phyloP scores from a whole-genome alignment of 495 filamentous ascomycete species.

The Immersiella caudata region DNA sequence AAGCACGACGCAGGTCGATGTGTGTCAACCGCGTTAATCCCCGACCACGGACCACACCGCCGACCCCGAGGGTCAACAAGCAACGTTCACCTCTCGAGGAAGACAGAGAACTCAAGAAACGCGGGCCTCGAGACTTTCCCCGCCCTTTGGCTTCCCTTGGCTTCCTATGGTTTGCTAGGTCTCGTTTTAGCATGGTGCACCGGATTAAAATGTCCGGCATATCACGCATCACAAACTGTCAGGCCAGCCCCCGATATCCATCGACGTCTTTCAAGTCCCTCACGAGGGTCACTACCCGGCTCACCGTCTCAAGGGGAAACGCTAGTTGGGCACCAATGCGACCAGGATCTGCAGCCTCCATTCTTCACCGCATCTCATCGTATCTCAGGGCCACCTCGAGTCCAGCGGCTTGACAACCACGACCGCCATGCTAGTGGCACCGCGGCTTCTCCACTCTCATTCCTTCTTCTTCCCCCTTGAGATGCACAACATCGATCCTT shows the following conservation, averaged over 20 bases:
- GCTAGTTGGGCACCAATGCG: slow-evolving; percentile 23
- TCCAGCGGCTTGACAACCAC: slow-evolving; percentile 14
- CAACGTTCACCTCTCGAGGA: not conserved
- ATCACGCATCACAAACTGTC: slow-evolving; percentile 15
- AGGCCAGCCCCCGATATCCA: slow-evolving; percentile 23
- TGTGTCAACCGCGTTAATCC: slow-evolving; percentile 16
- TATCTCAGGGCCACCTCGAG: slow-evolving; percentile 6
- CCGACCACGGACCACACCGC: slow-evolving; percentile 1
- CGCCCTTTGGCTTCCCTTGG: not conserved
- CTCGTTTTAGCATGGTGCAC: slow-evolving; percentile 17
- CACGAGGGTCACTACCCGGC: slow-evolving; percentile 15
- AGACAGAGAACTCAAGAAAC: not conserved
- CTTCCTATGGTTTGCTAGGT: not conserved
- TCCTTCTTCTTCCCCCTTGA: slow-evolving; percentile 1
- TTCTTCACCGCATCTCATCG: slow-evolving; percentile 13
- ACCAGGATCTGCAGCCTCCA: slow-evolving; percentile 24
- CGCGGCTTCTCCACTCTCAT: slow-evolving; percentile 5
- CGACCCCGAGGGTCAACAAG: not conserved
- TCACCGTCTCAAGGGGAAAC: slow-evolving; percentile 6
- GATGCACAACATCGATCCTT: slow-evolving; percentile 18
- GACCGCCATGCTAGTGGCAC: not conserved
- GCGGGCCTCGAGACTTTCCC: not conserved
- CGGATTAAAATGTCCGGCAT: slow-evolving; percentile 28
- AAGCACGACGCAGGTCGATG: not conserved
- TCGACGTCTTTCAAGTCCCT: slow-evolving; percentile 9